Evolutionary conservation across 164 flowering plant genomes (phyloP).

Genomic region (Umbilicus rupestris): DNA sequence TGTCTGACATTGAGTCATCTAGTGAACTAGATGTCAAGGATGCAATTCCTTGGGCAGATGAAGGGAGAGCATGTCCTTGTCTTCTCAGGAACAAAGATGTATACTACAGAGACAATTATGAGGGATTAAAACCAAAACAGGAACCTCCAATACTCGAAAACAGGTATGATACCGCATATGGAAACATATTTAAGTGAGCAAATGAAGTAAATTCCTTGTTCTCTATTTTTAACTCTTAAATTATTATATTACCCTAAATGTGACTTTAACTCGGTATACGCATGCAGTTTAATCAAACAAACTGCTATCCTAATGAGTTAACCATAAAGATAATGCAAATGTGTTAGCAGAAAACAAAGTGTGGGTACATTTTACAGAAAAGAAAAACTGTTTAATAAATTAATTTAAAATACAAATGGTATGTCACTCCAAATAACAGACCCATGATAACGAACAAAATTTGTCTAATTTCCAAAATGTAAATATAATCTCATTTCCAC

Average conservation of each 20-base stretch:
- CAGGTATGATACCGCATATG: neutral
- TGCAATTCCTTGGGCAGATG: slow-evolving; percentile 53
- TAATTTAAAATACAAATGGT: too few relatives aligned
- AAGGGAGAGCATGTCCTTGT: slow-evolving; percentile 48
- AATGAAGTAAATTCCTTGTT: neutral
- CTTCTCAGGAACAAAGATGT: slow-evolving; percentile 56
- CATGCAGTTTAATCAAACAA: too few relatives aligned
- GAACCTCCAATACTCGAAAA: neutral
- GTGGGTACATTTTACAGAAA: too few relatives aligned
- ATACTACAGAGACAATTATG: slow-evolving; percentile 38
- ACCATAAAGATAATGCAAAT: too few relatives aligned
- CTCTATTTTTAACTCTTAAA: neutral
- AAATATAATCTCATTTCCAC: neutral
- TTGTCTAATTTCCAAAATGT: neutral
- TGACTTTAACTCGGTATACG: neutral
- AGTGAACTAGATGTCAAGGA: slow-evolving; percentile 46
- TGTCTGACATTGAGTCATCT: slow-evolving; percentile 57
- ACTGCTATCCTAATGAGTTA: too few relatives aligned
- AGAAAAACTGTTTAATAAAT: too few relatives aligned
- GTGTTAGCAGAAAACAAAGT: too few relatives aligned
- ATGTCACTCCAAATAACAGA: neutral
- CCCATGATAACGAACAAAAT: neutral
- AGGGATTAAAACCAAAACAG: neutral
- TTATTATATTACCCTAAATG: neutral
- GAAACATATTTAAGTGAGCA: neutral